These are phyloP conservation scores for Solanum pimpinellifolium DNA, from an alignment of 257 asterid genomes.

Conservation along the genomic window DNA sequence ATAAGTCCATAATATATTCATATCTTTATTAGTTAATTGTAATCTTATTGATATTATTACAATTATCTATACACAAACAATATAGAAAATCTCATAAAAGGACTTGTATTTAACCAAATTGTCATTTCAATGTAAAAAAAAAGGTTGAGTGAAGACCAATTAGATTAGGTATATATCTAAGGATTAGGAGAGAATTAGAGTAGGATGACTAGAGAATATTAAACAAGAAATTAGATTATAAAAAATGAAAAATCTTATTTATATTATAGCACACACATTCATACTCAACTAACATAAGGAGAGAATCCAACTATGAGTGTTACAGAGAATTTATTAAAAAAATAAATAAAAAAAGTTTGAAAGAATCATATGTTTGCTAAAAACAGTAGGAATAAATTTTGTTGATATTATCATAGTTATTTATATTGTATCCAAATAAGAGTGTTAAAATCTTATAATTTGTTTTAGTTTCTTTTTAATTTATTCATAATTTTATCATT, in stretches of 20 bases:
- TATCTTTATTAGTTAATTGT: background rate
- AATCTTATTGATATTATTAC: background rate
- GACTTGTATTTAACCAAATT: background rate
- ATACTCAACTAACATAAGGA: background rate
- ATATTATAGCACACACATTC: background rate
- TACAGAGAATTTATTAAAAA: too few relatives aligned
- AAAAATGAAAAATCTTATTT: background rate
- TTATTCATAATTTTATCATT: background rate
- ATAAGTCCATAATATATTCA: background rate
- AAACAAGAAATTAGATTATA: background rate
- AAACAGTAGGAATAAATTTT: background rate
- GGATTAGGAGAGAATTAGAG: background rate
- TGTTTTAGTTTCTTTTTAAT: background rate
- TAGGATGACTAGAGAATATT: background rate
- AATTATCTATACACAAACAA: background rate
- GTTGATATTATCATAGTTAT: background rate
- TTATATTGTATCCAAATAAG: background rate
- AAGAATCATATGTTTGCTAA: background rate
- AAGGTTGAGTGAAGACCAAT: background rate
- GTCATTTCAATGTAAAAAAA: background rate
- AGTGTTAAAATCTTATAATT: background rate
- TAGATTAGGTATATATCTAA: background rate
- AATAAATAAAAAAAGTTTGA: background rate
- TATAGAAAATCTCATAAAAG: background rate
- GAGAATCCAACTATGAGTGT: too few relatives aligned